Conservation (phyloP, 345 rosid genomes). For the Salix purpurea region DNA sequence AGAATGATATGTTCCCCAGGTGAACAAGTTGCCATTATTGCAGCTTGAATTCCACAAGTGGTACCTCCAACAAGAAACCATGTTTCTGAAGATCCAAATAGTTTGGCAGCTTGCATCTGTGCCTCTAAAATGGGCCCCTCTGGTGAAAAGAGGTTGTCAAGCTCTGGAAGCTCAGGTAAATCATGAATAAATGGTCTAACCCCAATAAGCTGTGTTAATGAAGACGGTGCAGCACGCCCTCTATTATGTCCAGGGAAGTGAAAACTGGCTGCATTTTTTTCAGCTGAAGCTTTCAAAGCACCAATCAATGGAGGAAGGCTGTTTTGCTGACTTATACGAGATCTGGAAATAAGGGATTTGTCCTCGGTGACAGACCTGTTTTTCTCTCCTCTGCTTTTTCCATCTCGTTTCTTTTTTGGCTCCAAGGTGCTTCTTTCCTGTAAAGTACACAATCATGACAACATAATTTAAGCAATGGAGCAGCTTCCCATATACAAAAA, state of each 20-base stretch:
- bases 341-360: constrained; percentile 3
- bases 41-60: constrained; percentile 61
- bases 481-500: not conserved
- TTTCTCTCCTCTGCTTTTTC: not conserved
- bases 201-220: constrained; percentile 45
- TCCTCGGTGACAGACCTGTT: constrained; percentile 10
- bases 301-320: constrained; percentile 40
- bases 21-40: constrained; percentile 55
- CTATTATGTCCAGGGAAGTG: constrained; percentile 72
- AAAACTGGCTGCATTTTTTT: constrained; percentile 45
- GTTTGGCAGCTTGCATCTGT: constrained; percentile 43
- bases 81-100: constrained; percentile 56
- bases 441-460: not conserved
- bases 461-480: not conserved
- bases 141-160: constrained; percentile 52
- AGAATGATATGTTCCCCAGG: constrained; percentile 54
- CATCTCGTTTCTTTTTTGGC: constrained; percentile 20
- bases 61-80: constrained; percentile 70
- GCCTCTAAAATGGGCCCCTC: constrained; percentile 62
- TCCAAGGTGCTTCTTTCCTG: constrained; percentile 23
- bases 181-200: constrained; percentile 45
- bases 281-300: constrained; percentile 47
- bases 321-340: constrained; percentile 5
- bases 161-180: constrained; percentile 61
- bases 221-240: constrained; percentile 54